Conservation (phyloP, 192 early-diverging fungal species). For the Thamnidium elegans region DNA sequence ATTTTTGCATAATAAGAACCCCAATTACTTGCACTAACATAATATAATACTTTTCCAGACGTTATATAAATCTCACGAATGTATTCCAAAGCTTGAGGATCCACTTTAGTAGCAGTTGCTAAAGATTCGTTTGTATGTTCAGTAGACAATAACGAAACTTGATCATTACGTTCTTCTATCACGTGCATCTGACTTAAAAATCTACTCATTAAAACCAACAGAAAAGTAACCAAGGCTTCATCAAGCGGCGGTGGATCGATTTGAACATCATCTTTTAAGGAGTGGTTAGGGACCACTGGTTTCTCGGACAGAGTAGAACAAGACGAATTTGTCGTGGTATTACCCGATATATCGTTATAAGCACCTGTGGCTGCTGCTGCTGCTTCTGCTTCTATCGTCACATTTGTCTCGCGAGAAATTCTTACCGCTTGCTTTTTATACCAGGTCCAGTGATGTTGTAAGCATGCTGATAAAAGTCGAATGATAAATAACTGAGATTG, state of each 20-base stretch:
- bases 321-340: slow-evolving; percentile 14
- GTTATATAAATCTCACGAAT: slow-evolving; percentile 70
- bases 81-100: slow-evolving; percentile 36
- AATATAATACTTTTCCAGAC: slow-evolving; percentile 80
- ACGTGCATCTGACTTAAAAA: slow-evolving; percentile 17
- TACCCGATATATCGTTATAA: background rate
- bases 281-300: background rate
- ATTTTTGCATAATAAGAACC: slow-evolving; percentile 69
- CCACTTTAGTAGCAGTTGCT: background rate
- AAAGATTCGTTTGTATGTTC: slow-evolving; percentile 14
- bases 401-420: too few relatives aligned
- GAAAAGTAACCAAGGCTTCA: slow-evolving; percentile 46
- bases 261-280: background rate
- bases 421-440: slow-evolving; percentile 7
- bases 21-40: slow-evolving; percentile 90
- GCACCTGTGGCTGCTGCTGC: background rate
- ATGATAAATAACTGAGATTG: slow-evolving; percentile 85
- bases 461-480: slow-evolving; percentile 74
- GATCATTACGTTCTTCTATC: slow-evolving; percentile 14
- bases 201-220: slow-evolving; percentile 12
- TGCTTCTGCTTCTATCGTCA: background rate
- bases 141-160: background rate
- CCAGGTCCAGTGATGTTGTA: slow-evolving; percentile 59
- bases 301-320: background rate
- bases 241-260: slow-evolving; percentile 70